phyloP scores from a whole-genome alignment of 768 basidiomycete species.

The Tylopilus plumbeoviolaceoides region DNA sequence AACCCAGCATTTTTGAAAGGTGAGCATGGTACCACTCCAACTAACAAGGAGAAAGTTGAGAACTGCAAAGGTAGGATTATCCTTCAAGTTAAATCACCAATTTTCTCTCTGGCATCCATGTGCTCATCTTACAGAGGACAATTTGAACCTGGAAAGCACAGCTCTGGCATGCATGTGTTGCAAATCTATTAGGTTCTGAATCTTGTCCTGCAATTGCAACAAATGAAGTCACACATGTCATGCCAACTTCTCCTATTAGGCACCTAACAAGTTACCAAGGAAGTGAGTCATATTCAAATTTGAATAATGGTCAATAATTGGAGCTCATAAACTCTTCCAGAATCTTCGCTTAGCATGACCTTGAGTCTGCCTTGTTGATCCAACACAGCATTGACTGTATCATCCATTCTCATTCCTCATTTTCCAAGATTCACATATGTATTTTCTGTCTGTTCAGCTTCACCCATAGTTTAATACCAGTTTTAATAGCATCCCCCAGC shows the following conservation, averaged over 20 bases:
- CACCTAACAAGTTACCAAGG: neutral
- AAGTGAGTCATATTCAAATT: constrained; percentile 8
- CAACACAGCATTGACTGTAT: neutral
- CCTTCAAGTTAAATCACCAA: neutral
- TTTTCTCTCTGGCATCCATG: neutral
- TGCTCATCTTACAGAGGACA: neutral
- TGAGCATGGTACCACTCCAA: no score
- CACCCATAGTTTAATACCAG: neutral
- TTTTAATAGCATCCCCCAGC: constrained; percentile 10
- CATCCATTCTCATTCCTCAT: neutral
- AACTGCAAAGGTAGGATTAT: constrained; percentile 7
- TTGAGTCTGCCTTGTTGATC: neutral
- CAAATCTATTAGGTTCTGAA: neutral
- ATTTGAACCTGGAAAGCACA: neutral
- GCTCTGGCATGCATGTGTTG: neutral
- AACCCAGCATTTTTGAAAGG: no score
- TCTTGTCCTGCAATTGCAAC: neutral
- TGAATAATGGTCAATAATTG: no score
- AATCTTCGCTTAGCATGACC: constrained; percentile 1
- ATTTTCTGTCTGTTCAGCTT: neutral
- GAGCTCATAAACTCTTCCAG: constrained; percentile 2
- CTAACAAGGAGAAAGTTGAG: neutral
- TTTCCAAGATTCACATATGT: neutral
- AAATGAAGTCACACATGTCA: neutral
- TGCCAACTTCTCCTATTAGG: neutral